Evolutionary conservation across 106 monocot species (phyloP), one percentile per base, ranked within the genome.

Genomic region (Alisma plantagoaquatica): DNA sequence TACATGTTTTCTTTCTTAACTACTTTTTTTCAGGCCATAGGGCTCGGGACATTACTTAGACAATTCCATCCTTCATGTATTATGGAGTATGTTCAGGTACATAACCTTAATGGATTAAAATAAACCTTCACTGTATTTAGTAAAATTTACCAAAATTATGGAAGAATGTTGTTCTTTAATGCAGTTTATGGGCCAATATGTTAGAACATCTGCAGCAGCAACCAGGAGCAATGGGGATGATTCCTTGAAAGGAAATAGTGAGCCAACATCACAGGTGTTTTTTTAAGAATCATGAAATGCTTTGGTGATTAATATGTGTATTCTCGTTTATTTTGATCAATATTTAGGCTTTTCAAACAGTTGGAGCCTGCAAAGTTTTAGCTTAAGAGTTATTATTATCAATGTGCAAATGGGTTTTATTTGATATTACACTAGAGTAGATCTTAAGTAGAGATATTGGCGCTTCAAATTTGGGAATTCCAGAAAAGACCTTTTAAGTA

Each of bases 111-210:
- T 29, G 35, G 10, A 7, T 17, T 3, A 46, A 46, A 29, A 19
- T 14, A 20, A 67, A 46, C 2, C 24, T 46, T 10, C 17, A 23
- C 10, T 12, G 5, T 29, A 27, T 51, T 44, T 14, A 33, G n/a
- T 23, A 23, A 9, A 2, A 23, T 18, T 33, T 17, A 20, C 23
- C 20, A 2, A 38, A 27, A 25, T 60, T 1, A 0, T 2, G n/a
- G n/a, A n/a, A n/a, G n/a, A n/a, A n/a, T n/a, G n/a, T n/a, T n/a
- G n/a, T n/a, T n/a, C n/a, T n/a, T n/a, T n/a, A n/a, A 35, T 71
- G 66, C 75, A 80, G 80, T 75, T 54, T 41, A 80, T 80, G 75
- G 70, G 64, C 29, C 80, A 80, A 26, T 80, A 80, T 29, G 56
- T 71, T 23, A 51, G 66, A 10, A 57, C 41, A 46, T n/a, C n/a